Percentiles rank a stretch among this genome's conserved stretches.
Conservation (phyloP, 345 rosid genomes). For the Combretum micranthum region DNA sequence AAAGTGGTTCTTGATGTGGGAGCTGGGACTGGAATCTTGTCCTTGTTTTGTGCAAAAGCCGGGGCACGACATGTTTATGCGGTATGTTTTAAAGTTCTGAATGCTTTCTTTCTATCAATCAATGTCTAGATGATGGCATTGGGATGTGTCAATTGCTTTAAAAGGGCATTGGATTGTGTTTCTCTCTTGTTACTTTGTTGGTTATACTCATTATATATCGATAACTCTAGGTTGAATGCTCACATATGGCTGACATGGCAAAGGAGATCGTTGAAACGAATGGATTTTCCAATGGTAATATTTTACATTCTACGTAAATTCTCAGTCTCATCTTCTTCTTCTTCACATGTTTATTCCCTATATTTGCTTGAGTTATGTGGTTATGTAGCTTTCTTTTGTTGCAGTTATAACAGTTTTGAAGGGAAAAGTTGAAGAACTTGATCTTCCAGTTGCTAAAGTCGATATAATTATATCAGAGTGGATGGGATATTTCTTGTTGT, state of each 20-base stretch:
- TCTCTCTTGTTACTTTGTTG: too few species aligned
- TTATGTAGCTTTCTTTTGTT: slow-evolving; percentile 2
- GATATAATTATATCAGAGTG: slow-evolving; percentile 97
- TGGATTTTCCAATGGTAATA: slow-evolving; percentile 80
- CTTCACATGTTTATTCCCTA: not conserved
- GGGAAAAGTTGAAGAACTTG: slow-evolving; percentile 96
- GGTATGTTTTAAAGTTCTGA: slow-evolving; percentile 25
- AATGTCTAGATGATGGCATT: not conserved
- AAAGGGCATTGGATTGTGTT: too few species aligned
- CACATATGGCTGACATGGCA: slow-evolving; percentile 93
- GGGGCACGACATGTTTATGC: slow-evolving; percentile 96
- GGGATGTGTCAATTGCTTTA: too few species aligned
- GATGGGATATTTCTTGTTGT: slow-evolving; percentile 98
- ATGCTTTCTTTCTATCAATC: not conserved
- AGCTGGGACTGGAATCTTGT: slow-evolving; percentile 96
- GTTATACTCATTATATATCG: too few species aligned
- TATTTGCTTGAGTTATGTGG: not conserved
- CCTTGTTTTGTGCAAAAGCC: slow-evolving; percentile 94
- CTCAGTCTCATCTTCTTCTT: not conserved
- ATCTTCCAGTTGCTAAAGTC: slow-evolving; percentile 80
- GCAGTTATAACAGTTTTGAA: slow-evolving; percentile 90
- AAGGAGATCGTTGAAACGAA: slow-evolving; percentile 80
- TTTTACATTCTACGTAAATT: not conserved
- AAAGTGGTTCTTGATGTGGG: slow-evolving; percentile 97
- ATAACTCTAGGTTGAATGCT: slow-evolving; percentile 65